Base-by-base conservation (phyloP, 768 basidiomycete species). In the Hydnomerulius pinastri region DNA sequence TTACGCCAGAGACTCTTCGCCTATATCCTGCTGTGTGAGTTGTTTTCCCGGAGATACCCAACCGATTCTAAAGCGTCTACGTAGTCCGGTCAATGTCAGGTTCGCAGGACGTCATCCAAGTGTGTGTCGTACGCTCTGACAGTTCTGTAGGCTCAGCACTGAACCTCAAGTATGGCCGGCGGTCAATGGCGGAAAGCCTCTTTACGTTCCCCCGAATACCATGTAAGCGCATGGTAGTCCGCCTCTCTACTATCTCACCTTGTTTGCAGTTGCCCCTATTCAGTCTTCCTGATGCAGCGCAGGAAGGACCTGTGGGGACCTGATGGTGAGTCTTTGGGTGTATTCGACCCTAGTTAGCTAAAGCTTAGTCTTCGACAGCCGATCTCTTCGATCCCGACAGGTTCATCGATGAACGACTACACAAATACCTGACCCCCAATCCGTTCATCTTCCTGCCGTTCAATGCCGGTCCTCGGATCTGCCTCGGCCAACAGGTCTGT, bases 371-470 rank as follows among this genome's bases (percentile, higher is more conserved):
- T 35, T 35, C 24, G 23, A 9, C 41, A 67, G 65, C 62, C 27
- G 56, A 64, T 15, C 55, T 71, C 41, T 86, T 86, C 55, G 83
- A 86, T 57, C 85, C 85, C 1, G 81, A 85, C 55, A 73, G 85
- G 13, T 87, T 82, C 72, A 62, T 86, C 38, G 85, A 87, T 48
- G 73, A 75, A 9, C 72, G 85, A 25, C 56, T 81, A 6, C 72
- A 74, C 48, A 77, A 76, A 56, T 81, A 81, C 50, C 69, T 84
- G 17, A 71, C 69, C 0, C 73, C 76, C 2, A 85, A 85, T 52
- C 83, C 84, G 1, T 85, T 79, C 71, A 86, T 88, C 53, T 87
- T 86, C 64, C 66, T 81, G 5, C 84, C 85, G 0, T 86, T 86
- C 69, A 85, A 85, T 50, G 83, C 82, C 1, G 85, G 82, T 1